A percentile compares a stretch with the other conserved stretches of the same genome.
phyloP scores from a whole-genome alignment of 2,329 filamentous ascomycete genomes.

The Colletotrichum tabaci region DNA sequence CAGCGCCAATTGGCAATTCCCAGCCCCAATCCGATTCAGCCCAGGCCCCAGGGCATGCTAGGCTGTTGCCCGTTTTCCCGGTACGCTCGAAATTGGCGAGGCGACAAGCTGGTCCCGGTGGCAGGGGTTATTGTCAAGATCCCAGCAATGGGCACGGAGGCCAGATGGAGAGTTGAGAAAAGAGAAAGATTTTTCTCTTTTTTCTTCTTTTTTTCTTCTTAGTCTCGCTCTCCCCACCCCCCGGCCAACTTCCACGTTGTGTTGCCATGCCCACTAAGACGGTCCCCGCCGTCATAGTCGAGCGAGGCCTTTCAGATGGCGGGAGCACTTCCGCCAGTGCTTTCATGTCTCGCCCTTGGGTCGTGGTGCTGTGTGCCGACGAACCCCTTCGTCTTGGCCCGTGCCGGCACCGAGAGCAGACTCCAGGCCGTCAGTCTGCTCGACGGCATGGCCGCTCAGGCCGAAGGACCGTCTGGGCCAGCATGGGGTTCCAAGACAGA shows the following conservation, averaged over 20 bases:
- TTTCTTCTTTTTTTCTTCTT: not conserved
- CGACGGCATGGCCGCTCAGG: constrained; percentile 22
- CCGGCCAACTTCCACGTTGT: constrained; percentile 35
- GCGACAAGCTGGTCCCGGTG: constrained; percentile 22
- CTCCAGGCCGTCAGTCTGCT: constrained; percentile 22
- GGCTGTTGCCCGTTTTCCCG: constrained; percentile 20
- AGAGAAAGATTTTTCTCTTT: constrained; percentile 17
- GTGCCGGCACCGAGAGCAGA: constrained; percentile 10
- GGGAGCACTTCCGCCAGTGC: not conserved
- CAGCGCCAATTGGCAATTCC: constrained; percentile 28
- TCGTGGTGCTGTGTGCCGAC: not conserved
- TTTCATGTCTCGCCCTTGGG: constrained; percentile 2
- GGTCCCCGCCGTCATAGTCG: not conserved
- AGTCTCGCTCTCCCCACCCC: constrained; percentile 4
- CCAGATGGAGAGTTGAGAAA: constrained; percentile 13
- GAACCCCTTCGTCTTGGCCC: not conserved
- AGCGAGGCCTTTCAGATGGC: constrained; percentile 14
- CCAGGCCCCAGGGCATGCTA: constrained; percentile 20
- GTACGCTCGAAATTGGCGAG: constrained; percentile 35
- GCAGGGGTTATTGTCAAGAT: constrained; percentile 33
- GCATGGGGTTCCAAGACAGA: constrained; percentile 36
- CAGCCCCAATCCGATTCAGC: constrained; percentile 17
- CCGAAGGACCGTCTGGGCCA: constrained; percentile 29
- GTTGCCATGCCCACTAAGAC: constrained; percentile 28
- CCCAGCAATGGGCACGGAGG: constrained; percentile 13